Evolutionary conservation across 208 protist species (phyloP), one percentile per base, ranked within the genome.

Genomic region (Zelonia costaricensis): DNA sequence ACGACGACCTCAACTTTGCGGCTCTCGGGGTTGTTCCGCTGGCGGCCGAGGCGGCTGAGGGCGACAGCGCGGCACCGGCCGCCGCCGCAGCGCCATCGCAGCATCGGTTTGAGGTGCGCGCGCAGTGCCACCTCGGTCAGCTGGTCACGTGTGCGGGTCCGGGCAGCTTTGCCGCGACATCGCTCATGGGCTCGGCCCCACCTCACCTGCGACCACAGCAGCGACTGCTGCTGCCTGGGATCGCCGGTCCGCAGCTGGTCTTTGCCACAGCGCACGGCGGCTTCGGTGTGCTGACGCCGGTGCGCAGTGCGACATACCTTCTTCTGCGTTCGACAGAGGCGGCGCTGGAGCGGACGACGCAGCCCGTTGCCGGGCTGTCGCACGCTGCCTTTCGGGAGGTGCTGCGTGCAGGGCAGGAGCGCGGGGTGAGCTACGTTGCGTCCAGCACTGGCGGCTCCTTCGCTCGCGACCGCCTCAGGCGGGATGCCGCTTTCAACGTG

Each of bases 61-160:
- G 39, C 27, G 44, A 18, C 35, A 39, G 54, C n/a, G 52, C 1
- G 23, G 22, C 28, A 1, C 10, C 48, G 0, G 55, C 20, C 5
- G 22, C 4, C 15, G 12, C 5, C 25, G 8, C 42, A 0, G 15
- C 31, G 52, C 16, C 27, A 49, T 23, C 48, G 16, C 66, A 46
- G 57, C 43, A 38, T 27, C 60, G 70, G 2, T 69, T 69, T 30
- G 33, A 64, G 18, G 23, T 58, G n/a, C 63, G 40, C 5, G 84
- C 80, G 15, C 75, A 91, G 53, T 82, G 53, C 57, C 86, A 95
- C 62, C 28, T 95, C 10, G 89, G 89, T 2, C 81, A 95, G 46
- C 61, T 88, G 27, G 73, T 91, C 3, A 92, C 84, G 31, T 84
- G 58, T 18, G 65, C 93, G 35, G 57, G 76, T 6, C 70, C 55